Evolutionary conservation across 2,329 filamentous ascomycete genomes (phyloP).

Genomic region (Diaporthe helianthi): DNA sequence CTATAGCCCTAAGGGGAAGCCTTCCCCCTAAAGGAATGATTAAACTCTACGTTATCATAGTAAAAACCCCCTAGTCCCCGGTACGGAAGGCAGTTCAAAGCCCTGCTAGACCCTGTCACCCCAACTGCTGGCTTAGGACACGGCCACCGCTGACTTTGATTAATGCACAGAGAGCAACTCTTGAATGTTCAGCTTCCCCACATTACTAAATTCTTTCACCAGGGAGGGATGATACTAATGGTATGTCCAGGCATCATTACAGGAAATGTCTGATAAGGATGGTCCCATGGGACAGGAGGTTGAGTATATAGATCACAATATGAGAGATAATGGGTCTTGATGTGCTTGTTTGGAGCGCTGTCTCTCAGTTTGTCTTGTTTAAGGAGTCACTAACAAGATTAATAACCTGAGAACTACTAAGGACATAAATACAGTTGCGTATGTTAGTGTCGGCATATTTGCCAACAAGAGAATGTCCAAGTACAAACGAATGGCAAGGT

Average conservation of each 20-base stretch:
- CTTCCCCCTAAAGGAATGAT: no score
- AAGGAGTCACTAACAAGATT: not conserved
- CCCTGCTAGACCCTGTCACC: not conserved
- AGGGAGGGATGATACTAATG: no score
- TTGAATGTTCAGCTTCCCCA: not conserved
- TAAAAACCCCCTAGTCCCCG: no score
- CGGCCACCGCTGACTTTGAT: not conserved
- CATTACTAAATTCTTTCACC: not conserved
- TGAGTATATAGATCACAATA: not conserved
- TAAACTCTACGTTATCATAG: no score
- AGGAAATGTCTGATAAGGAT: not conserved
- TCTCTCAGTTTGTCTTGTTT: not conserved
- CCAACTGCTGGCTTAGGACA: not conserved
- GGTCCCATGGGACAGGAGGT: no score
- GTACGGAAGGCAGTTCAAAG: no score
- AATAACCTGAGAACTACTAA: not conserved
- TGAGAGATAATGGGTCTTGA: not conserved
- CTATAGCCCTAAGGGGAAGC: no score
- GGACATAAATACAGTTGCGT: no score
- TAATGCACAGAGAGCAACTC: no score
- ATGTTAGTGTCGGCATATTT: not conserved
- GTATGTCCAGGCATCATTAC: not conserved
- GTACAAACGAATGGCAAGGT: constrained; percentile 72
- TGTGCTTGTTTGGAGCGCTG: not conserved
- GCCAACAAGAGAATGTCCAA: not conserved